phyloP scores from a whole-genome alignment of 106 monocot species.

The Dendrobium chrysotoxum region DNA sequence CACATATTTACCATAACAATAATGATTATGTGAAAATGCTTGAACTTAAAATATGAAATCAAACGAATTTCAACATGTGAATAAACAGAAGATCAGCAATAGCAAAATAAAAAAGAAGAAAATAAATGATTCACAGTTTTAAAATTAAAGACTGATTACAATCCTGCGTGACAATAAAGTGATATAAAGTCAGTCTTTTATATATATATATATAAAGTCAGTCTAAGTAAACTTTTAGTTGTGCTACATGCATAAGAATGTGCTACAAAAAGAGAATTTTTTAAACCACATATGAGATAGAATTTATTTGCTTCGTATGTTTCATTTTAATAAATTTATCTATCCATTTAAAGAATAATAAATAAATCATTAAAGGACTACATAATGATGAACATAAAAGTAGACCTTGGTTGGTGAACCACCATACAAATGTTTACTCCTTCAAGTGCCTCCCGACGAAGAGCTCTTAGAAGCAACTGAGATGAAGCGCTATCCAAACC shows the following conservation, averaged over 20 bases:
- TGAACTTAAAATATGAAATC: neutral
- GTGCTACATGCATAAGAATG: neutral
- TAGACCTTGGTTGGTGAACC: conserved; percentile 89
- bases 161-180: neutral
- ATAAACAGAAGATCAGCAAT: neutral
- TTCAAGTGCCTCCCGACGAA: conserved; percentile 85
- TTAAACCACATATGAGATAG: neutral
- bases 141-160: neutral
- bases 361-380: neutral
- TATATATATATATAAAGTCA: neutral
- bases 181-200: neutral
- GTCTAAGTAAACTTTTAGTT: neutral
- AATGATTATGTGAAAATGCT: neutral
- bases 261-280: neutral
- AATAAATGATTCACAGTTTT: conserved; percentile 2
- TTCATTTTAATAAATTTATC: neutral
- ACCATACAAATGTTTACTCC: conserved; percentile 84
- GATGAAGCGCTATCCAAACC: conserved; percentile 92
- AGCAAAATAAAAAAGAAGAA: neutral
- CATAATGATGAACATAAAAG: conserved; percentile 10
- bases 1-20: neutral
- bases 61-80: neutral
- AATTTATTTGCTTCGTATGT: neutral
- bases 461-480: conserved; percentile 74
- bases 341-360: neutral